These are phyloP conservation scores for Coemansia sp. DNA, from an alignment of 192 early-diverging fungal genomes.

Conservation along the genomic window DNA sequence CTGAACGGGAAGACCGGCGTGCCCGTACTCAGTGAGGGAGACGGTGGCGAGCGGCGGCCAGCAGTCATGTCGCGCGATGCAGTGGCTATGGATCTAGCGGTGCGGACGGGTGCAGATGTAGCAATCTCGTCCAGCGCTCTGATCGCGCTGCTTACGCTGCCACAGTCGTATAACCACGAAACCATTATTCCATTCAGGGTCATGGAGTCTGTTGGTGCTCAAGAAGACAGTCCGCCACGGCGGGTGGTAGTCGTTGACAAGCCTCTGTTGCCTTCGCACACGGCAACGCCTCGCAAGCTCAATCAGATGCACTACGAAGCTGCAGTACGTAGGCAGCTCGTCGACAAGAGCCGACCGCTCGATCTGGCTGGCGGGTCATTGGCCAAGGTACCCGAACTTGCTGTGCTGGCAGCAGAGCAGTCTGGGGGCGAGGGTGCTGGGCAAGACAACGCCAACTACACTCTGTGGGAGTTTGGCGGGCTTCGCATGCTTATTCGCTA, in stretches of 20 bases:
- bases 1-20: not conserved
- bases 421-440: not conserved
- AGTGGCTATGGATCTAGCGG: constrained; percentile 17
- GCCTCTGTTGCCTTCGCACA: constrained; percentile 14
- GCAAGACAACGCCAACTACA: constrained; percentile 33
- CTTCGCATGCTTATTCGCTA: constrained; percentile 38
- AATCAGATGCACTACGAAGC: constrained; percentile 25
- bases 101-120: constrained; percentile 23
- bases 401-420: not conserved
- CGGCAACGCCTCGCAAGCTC: constrained; percentile 31
- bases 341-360: constrained; percentile 5
- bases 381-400: not conserved
- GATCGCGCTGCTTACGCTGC: constrained; percentile 35
- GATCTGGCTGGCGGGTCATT: constrained; percentile 16
- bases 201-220: not conserved
- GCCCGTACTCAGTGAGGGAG: not conserved
- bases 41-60: not conserved
- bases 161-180: constrained; percentile 27
- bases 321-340: constrained; percentile 8
- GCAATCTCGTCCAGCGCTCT: constrained; percentile 30
- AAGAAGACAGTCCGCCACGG: not conserved
- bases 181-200: constrained; percentile 31
- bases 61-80: constrained; percentile 24
- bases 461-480: constrained; percentile 46
- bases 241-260: constrained; percentile 28